Evolutionary conservation across 345 rosid species (phyloP), one percentile per base, ranked within the genome.

Genomic region (Gynandropsis gynandra): DNA sequence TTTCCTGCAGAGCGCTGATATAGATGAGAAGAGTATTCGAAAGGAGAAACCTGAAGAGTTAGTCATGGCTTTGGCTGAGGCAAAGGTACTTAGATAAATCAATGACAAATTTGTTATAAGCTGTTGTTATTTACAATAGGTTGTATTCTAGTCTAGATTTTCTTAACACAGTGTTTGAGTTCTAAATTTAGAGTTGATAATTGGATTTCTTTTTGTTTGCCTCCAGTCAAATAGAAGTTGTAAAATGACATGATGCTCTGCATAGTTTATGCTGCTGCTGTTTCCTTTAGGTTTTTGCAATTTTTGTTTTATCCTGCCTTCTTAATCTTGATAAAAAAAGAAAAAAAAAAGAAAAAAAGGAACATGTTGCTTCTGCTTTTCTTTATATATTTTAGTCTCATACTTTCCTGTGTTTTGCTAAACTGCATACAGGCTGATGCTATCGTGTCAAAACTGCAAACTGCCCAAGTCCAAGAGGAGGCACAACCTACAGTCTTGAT

Each of bases 41-140:
- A 79, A 73, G 58, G 89, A 83, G 51, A 80, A 72, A 42, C 96
- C 96, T 4, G 95, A 87, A 57, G 95, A 90, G 19, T 72, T 90
- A 74, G 96, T 87, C 12, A 70, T 80, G 72, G 80, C 95, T 61
- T 74, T 90, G 52, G 98, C 98, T 34, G 95, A 90, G 74, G 98
- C 96, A 17, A 87, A 90, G 96, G 98, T 72, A 42, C 44, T 35
- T 34, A 19, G 9, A 20, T 18, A 31, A 12, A 1, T 42, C n/a
- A 14, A n/a, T 32, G 29, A 41, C 11, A 54, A 7, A 21, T 9
- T 2, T 4, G 13, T 38, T 4, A 15, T 33, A 15, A 33, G 7
- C 38, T 50, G 14, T 50, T 6, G 17, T 16, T 16, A 51, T 18
- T 37, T 12, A 42, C 33, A 2, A 18, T 37, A 11, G 34, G 4